Evolutionary conservation across 345 rosid genomes (phyloP).

Genomic region (Physaria fendleri): DNA sequence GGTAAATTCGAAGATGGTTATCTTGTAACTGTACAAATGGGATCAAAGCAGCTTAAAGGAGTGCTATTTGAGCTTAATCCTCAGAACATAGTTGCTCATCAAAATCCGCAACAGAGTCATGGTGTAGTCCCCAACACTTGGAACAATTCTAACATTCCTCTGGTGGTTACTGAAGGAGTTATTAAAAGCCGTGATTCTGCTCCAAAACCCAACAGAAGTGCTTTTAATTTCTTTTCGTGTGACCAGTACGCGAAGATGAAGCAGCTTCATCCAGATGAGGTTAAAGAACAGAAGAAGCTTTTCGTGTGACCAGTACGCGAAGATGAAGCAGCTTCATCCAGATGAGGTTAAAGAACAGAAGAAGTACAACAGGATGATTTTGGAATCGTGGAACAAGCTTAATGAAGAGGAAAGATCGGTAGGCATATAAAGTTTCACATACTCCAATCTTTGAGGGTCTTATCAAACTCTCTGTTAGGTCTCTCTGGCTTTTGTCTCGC

Average conservation of each 20-base stretch:
- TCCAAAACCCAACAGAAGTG: slow-evolving; percentile 92
- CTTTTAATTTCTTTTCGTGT: slow-evolving; percentile 90
- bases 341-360: slow-evolving; percentile 94
- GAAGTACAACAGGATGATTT: slow-evolving; percentile 88
- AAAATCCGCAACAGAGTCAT: slow-evolving; percentile 30
- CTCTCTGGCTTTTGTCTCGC: background rate
- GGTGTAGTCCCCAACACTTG: slow-evolving; percentile 27
- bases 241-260: slow-evolving; percentile 96
- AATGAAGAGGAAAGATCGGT: slow-evolving; percentile 58
- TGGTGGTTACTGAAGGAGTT: slow-evolving; percentile 28
- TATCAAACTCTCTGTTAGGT: no score
- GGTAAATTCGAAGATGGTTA: slow-evolving; percentile 88
- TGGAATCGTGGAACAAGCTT: slow-evolving; percentile 83
- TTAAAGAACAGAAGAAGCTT: no score
- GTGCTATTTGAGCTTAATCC: slow-evolving; percentile 51
- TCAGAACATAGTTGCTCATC: slow-evolving; percentile 30
- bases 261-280: no score
- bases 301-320: no score
- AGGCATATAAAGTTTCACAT: slow-evolving; percentile 1
- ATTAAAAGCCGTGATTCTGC: slow-evolving; percentile 88
- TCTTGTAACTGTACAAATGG: slow-evolving; percentile 71
- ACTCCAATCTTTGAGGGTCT: no score
- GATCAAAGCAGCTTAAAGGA: slow-evolving; percentile 76
- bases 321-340: slow-evolving; percentile 83
- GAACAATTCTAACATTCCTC: slow-evolving; percentile 22